These are phyloP conservation scores for Solanum bukasovii DNA, from an alignment of 257 asterid genomes.

Conservation along the genomic window DNA sequence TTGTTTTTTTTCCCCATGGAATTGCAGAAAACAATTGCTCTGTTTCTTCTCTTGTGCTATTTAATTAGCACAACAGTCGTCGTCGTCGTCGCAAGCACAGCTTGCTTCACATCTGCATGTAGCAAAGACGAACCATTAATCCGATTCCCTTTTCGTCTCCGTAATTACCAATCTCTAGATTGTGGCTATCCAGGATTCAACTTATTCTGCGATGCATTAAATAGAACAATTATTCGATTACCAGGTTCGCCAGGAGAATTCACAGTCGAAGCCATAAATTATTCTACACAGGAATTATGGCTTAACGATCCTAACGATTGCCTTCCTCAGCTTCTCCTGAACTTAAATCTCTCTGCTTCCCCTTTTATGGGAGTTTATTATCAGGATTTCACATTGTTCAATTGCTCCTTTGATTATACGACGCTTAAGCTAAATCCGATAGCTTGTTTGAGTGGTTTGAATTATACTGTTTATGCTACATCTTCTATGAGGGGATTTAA, in stretches of 20 bases:
- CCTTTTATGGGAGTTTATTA: slow-evolving; percentile 23
- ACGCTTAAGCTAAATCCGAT: slow-evolving; percentile 17
- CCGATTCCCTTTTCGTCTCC: slow-evolving; percentile 52
- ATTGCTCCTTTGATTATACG: slow-evolving; percentile 27
- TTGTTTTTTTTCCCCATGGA: neutral
- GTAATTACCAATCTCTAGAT: slow-evolving; percentile 10
- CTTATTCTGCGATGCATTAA: slow-evolving; percentile 26
- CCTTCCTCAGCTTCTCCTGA: slow-evolving; percentile 40
- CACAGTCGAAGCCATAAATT: slow-evolving; percentile 31
- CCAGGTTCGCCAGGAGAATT: slow-evolving; percentile 20
- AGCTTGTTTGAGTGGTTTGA: slow-evolving; percentile 34
- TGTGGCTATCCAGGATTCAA: slow-evolving; percentile 57
- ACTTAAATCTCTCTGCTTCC: slow-evolving; percentile 37
- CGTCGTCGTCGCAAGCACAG: neutral
- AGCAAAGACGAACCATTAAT: slow-evolving; percentile 15
- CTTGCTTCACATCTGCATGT: slow-evolving; percentile 27
- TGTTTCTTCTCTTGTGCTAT: neutral
- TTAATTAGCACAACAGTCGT: neutral
- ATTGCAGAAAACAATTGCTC: neutral
- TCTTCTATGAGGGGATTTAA: slow-evolving; percentile 7
- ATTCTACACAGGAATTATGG: slow-evolving; percentile 30
- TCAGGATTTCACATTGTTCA: slow-evolving; percentile 32
- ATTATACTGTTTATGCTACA: slow-evolving; percentile 36
- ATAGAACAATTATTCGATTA: slow-evolving; percentile 23
- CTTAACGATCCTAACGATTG: slow-evolving; percentile 46